Evolutionary conservation across 164 flowering plant genomes (phyloP).

Genomic region (grape (Vitis vinifera)): DNA sequence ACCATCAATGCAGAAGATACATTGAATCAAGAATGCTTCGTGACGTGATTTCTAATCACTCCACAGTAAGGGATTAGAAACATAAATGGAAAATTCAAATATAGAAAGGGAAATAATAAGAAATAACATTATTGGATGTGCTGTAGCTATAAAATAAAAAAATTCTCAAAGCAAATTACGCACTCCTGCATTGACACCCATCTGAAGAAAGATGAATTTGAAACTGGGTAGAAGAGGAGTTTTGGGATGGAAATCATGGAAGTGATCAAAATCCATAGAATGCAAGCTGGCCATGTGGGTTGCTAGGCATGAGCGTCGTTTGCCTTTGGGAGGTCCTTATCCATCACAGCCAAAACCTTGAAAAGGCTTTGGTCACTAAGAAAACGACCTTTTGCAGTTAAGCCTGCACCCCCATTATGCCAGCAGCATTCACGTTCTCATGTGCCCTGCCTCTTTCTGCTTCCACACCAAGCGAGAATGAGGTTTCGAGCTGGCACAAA

Average conservation of each 20-base stretch:
- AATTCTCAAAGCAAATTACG: too few relatives aligned
- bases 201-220: background rate
- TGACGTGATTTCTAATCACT: too few relatives aligned
- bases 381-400: conserved; percentile 10
- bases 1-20: background rate
- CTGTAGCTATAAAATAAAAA: too few relatives aligned
- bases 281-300: conserved; percentile 21
- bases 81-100: background rate
- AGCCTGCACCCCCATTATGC: conserved; percentile 7
- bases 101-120: background rate
- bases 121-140: too few relatives aligned
- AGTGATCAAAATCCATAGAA: background rate
- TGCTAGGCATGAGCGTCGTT: conserved; percentile 4
- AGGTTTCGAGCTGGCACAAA: too few relatives aligned
- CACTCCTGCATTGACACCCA: background rate
- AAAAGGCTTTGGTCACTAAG: conserved; percentile 1
- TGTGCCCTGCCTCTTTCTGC: background rate
- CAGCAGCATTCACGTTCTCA: conserved; percentile 6
- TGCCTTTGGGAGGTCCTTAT: conserved; percentile 6
- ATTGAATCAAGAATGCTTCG: background rate
- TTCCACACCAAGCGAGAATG: too few relatives aligned
- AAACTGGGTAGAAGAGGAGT: background rate
- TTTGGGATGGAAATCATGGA: background rate
- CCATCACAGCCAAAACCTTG: conserved; percentile 6
- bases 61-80: background rate